Evolutionary conservation across 2,329 filamentous ascomycete genomes (phyloP), one percentile per base, ranked within the genome.

Genomic region (Dendryphion nanum): DNA sequence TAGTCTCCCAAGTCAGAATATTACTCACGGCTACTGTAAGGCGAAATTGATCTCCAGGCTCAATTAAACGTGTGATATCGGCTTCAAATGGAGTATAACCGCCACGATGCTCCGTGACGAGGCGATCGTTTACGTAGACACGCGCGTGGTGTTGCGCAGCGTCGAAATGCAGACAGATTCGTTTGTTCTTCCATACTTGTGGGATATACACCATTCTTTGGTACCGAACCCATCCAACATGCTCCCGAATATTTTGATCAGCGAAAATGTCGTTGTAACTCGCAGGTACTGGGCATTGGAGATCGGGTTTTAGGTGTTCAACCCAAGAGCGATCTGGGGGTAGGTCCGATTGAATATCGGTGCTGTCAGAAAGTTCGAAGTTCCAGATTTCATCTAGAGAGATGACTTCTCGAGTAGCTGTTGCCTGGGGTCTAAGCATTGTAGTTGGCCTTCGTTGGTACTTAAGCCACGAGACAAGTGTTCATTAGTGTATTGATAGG

Each of bases 231-330:
- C 38, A 44, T 5, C 38, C 42, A 15, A 44, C 38, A 21, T 44
- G 42, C 16, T 41, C 33, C 6, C 35, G 34, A 18, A 41, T 34
- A 6, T 41, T 19, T 10, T 8, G 23, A 26, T 16, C 10, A 26
- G 36, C 31, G 15, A 41, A 41, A 17, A 44, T 19, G 18, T 44
- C 42, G 26, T 44, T 41, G 30, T 44, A 44, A 21, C 33, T 40
- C 8, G 41, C 37, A 10, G 40, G 41, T 12, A 44, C 37, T 5
- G 37, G 41, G 5, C 12, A 17, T 33, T 44, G 37, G 13, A 17
- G 14, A 5, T 37, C 38, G 28, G 18, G 8, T 12, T 30, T 26
- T 18, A 43, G 10, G 6, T 16, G 33, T 16, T 13, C 26, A 5
- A 20, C 18, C 30, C 28, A 37, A n/a, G n/a, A n/a, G n/a, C n/a